A percentile compares a stretch with the other conserved stretches of the same genome.
phyloP scores from a whole-genome alignment of 139 green algal species.

The Chlamydomonas incerta region DNA sequence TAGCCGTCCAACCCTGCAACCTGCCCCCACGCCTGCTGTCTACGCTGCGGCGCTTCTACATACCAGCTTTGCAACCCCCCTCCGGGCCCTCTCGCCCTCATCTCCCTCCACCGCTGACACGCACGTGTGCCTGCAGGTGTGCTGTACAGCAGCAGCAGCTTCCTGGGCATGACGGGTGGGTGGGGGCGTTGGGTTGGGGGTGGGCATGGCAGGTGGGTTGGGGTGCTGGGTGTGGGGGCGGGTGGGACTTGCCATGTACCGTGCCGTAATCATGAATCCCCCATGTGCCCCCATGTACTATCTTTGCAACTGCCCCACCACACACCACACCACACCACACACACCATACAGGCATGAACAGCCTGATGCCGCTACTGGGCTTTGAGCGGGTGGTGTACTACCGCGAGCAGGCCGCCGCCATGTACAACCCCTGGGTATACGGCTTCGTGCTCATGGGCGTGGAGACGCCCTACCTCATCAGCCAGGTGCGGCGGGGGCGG shows the following conservation, averaged over 20 bases:
- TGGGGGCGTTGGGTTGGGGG: not conserved
- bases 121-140: too few species aligned
- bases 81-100: too few species aligned
- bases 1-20: too few species aligned
- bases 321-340: not conserved
- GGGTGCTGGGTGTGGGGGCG: not conserved
- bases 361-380: constrained; percentile 38
- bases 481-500: not conserved
- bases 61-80: too few species aligned
- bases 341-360: constrained; percentile 6
- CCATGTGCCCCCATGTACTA: too few species aligned
- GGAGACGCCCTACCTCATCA: constrained; percentile 63
- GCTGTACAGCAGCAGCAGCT: constrained; percentile 65
- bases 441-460: constrained; percentile 54
- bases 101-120: too few species aligned
- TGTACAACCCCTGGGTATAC: constrained; percentile 56
- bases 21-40: too few species aligned
- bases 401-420: constrained; percentile 43
- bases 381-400: constrained; percentile 56
- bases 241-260: too few species aligned
- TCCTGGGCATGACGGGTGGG: constrained; percentile 49
- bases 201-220: constrained; percentile 41
- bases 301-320: too few species aligned
- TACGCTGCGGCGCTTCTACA: too few species aligned
- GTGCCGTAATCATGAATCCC: too few species aligned